phyloP scores from a whole-genome alignment of 169 alveolate genomes.

The Eimeria maxima region DNA sequence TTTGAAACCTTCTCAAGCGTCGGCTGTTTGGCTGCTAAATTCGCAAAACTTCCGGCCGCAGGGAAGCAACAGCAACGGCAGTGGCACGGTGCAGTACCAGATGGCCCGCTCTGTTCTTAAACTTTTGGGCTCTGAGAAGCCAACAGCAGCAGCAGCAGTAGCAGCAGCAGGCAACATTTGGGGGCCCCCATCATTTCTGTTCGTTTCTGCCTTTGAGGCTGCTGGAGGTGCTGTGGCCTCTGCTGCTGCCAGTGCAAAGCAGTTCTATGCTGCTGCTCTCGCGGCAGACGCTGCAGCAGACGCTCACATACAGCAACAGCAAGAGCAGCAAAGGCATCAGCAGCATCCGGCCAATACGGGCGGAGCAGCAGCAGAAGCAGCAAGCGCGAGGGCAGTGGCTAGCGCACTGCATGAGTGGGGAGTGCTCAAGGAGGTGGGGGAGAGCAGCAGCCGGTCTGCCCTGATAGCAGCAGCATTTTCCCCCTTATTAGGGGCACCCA shows the following conservation, averaged over 20 bases:
- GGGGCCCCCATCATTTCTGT: constrained; percentile 62
- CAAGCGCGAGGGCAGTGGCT: constrained; percentile 9
- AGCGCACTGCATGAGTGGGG: constrained; percentile 20
- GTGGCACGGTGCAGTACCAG: constrained; percentile 19
- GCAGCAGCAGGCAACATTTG: constrained; percentile 63
- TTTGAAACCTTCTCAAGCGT: constrained; percentile 14
- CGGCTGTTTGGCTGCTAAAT: constrained; percentile 42
- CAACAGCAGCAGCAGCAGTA: constrained; percentile 45
- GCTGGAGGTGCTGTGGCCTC: constrained; percentile 70
- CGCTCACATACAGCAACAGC: constrained; percentile 37
- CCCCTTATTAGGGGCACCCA: constrained; percentile 24
- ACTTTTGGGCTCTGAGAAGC: constrained; percentile 36
- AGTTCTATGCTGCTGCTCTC: constrained; percentile 20
- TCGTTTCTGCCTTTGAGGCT: constrained; percentile 73
- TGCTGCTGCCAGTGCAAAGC: constrained; percentile 72
- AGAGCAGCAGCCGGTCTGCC: constrained; percentile 33
- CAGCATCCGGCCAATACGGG: neutral
- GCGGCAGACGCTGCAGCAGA: constrained; percentile 63
- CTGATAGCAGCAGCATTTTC: constrained; percentile 51
- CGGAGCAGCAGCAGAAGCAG: constrained; percentile 26
- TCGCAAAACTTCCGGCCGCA: neutral
- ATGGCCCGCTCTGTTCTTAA: constrained; percentile 43
- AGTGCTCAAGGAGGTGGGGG: constrained; percentile 26
- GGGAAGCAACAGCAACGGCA: constrained; percentile 45
- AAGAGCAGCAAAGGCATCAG: constrained; percentile 63